These are phyloP conservation scores for Guadua angustifolia DNA, from an alignment of 176 grass and related monocot genomes.

Conservation along the genomic window DNA sequence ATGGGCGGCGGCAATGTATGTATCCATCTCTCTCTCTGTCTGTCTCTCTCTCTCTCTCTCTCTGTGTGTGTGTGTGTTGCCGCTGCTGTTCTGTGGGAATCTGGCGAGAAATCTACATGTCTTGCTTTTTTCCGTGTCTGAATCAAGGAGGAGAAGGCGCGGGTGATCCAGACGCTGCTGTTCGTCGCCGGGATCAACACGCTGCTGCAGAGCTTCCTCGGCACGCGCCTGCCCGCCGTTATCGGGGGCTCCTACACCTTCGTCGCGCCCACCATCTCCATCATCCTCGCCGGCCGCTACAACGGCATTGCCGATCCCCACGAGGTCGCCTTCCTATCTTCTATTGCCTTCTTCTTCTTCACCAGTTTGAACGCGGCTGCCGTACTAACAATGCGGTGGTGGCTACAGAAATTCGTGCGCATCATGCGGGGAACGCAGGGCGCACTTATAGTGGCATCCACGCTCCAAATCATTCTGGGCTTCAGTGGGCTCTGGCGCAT, in stretches of 20 bases:
- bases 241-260: conserved; percentile 88
- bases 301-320: conserved; percentile 66
- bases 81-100: not conserved
- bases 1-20: conserved; percentile 79
- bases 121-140: not conserved
- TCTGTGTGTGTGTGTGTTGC: not conserved
- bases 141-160: conserved; percentile 83
- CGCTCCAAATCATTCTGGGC: conserved; percentile 82
- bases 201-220: conserved; percentile 77
- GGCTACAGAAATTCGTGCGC: conserved; percentile 68
- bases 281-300: conserved; percentile 74
- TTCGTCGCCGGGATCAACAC: conserved; percentile 93
- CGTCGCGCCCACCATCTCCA: conserved; percentile 80
- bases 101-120: conserved; percentile 18
- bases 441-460: conserved; percentile 85
- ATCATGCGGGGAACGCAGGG: conserved; percentile 90
- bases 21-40: rapidly evolving
- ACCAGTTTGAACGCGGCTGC: not conserved
- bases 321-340: conserved; percentile 47
- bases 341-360: not conserved
- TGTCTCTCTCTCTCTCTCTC: not conserved
- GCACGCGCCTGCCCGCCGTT: conserved; percentile 86
- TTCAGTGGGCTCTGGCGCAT: conserved; percentile 87
- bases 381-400: not conserved
- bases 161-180: conserved; percentile 87